Percentiles rank a stretch among this genome's conserved stretches.
These are phyloP conservation scores for Hordeum vulgare DNA, from an alignment of 176 grass and related monocot species.

Conservation along the genomic window MorexV3_pseudomolecules_assembly NC_058519.1:440902393-440902892, in stretches of 20 bases:
- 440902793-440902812: background rate
- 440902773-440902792: background rate
- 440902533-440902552: background rate
- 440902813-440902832: background rate
- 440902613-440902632: background rate
- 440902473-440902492: background rate
- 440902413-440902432: slow-evolving; percentile 13
- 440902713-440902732: too few species aligned
- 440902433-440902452: background rate
- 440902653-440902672: background rate
- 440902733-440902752: background rate
- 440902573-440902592: background rate
- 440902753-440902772: background rate
- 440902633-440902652: background rate
- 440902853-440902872: background rate
- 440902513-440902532: background rate
- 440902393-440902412: background rate
- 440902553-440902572: background rate
- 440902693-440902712: background rate
- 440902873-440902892: background rate
- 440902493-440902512: background rate
- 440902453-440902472: background rate
- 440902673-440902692: background rate
- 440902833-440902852: background rate
- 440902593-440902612: background rate